Evolutionary conservation across 208 protist genomes (phyloP), one percentile per base, ranked within the genome.

Genomic region (Crithidia fasciculata): DNA sequence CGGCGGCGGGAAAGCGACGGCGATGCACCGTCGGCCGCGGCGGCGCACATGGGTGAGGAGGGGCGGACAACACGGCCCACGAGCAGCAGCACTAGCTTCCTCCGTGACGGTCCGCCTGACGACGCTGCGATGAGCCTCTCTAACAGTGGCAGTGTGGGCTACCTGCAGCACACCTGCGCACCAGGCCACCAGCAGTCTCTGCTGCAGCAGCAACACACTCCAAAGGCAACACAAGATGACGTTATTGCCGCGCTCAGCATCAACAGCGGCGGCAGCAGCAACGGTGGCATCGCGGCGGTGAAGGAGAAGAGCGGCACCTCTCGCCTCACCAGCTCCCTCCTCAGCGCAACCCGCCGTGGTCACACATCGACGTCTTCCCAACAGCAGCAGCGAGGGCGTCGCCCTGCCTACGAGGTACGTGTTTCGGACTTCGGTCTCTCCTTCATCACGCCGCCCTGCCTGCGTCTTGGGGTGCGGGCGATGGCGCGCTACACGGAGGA

Each of bases 371-470:
- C 56, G 8, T 8, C 40, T 5, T 55, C 28, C 2, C 4, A 56
- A 63, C 19, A 57, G 4, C 37, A 15, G 9, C 50, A 16, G 4
- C 16, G 18, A 52, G 69, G 2, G 39, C 62, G 56, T 44, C 77
- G 72, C 5, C 56, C 37, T 9, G 72, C 72, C 55, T 87, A 85
- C 70, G 62, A 77, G 28, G 78, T 89, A 19, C 76, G 85, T 44
- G 61, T 91, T 5, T 76, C 76, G 2, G 81, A 85, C 62, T 82
- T 87, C 54, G 79, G 81, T 9, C 72, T 82, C 8, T 84, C 79
- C 59, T 82, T 87, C 44, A 60, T 91, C 40, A 68, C 86, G 44
- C 83, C 83, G 9, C 81, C 74, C 18, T 74, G 65, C 19, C 69
- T 84, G 68, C 81, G 81, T 0, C 52, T 62, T 16, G 82, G 81